Evolutionary conservation across 2,329 filamentous ascomycete species (phyloP), one percentile per base, ranked within the genome.

Genomic region (Hypoxylon sp.): DNA sequence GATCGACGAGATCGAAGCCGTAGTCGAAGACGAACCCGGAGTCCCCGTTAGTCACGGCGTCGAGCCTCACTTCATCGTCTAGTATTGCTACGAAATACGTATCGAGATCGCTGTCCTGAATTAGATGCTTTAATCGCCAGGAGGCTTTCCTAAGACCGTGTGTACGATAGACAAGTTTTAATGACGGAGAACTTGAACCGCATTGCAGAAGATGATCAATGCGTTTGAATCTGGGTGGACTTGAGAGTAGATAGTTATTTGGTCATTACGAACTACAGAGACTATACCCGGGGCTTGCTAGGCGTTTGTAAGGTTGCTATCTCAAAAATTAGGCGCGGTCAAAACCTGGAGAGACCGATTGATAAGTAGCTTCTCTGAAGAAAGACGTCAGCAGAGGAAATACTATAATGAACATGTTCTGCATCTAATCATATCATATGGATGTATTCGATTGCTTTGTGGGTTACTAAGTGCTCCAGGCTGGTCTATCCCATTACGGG

Each of bases 11-110:
- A 35, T n/a, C 53, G 58, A 47, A 62, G 59, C 17, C 60, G 60
- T 27, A 44, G 35, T 27, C 53, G 29, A 47, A 74, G 73, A 50
- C 71, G 54, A 44, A 74, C 70, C 42, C 70, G 74, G 24, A 76
- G 73, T 53, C 75, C 73, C 37, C 74, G 75, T 55, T 76, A 75
- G 68, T 60, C 24, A 62, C 69, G 32, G 62, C 52, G 52, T n/a
- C 42, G 52, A 46, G 39, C 29, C 39, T 48, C 56, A 24, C 55
- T 63, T 39, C 54, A 35, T 59, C 37, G 48, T 35, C 39, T 56
- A 35, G 57, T 62, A 53, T 44, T 60, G 35, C 32, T 63, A 37
- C 54, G 29, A 8, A 56, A 51, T 35, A 27, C 48, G 13, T 21
- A 11, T 50, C 17, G 13, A 46, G 15, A 50, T 37, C 17, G 17